phyloP scores from a whole-genome alignment of 2,329 filamentous ascomycete species.

The Emmonsiellopsis sp. region DNA sequence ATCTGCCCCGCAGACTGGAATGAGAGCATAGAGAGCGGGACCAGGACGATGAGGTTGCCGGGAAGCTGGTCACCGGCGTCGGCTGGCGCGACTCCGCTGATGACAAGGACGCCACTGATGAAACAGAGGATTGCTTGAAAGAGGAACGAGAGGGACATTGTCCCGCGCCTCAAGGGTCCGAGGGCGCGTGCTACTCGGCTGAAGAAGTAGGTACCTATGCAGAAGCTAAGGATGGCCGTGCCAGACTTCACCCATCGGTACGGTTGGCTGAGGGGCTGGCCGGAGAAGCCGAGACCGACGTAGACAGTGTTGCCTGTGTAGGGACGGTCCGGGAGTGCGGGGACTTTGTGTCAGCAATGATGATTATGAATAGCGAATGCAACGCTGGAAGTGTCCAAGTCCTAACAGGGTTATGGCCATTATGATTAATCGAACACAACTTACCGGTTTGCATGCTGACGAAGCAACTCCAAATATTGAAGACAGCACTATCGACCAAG shows the following conservation, averaged over 20 bases:
- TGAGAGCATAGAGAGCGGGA: conserved; percentile 17
- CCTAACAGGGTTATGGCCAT: background rate
- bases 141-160: conserved; percentile 16
- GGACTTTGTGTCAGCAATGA: background rate
- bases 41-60: conserved; percentile 7
- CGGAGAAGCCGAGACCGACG: conserved; percentile 16
- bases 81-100: conserved; percentile 12
- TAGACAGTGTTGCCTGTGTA: conserved; percentile 19
- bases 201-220: conserved; percentile 17
- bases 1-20: conserved; percentile 20
- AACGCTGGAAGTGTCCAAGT: background rate
- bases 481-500: conserved; percentile 35
- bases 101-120: conserved; percentile 14
- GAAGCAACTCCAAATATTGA: conserved; percentile 40
- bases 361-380: background rate
- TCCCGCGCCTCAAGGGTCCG: conserved; percentile 13
- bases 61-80: conserved; percentile 4
- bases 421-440: background rate
- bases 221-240: conserved; percentile 17
- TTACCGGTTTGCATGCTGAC: conserved; percentile 39
- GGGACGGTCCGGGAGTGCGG: background rate
- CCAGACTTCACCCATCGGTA: conserved; percentile 18
- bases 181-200: conserved; percentile 14
- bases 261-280: conserved; percentile 15
- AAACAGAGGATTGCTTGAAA: conserved; percentile 16